Evolutionary conservation across 73 alveolate genomes (phyloP), one percentile per base, ranked within the genome.

Genomic region (Paramecium bursaria): DNA sequence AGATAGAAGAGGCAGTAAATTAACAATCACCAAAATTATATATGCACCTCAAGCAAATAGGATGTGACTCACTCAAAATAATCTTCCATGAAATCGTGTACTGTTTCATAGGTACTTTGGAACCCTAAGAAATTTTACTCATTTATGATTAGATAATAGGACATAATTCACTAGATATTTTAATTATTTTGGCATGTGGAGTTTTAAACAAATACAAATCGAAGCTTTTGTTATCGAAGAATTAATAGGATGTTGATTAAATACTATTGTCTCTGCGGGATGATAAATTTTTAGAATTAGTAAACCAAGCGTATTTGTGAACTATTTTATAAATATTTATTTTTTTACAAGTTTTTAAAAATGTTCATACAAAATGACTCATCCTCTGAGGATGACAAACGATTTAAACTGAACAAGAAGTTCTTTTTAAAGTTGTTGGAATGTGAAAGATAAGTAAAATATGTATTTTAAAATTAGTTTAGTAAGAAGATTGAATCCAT

Each of bases 301-400:
- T 57, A 13, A 19, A 57, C 29, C 31, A 3, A 17, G 76, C 76
- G 31, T 57, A 57, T 57, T n/a, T n/a, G n/a, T 21, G 13, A 51
- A 2, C 46, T 51, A 51, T 19, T 51, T 50, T 2, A 7, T 11
- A 15, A 7, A 50, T 14, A 22, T 50, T 21, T 51, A 51, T 51
- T 21, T n/a, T n/a, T n/a, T n/a, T n/a, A n/a, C n/a, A n/a, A n/a
- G n/a, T n/a, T n/a, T n/a, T n/a, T n/a, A n/a, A n/a, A n/a, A n/a
- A n/a, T n/a, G n/a, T n/a, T n/a, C n/a, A 57, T 57, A 50, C 76
- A 57, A 30, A 23, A 42, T 31, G 76, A 57, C 33, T 57, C 76
- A 57, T 57, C 76, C 33, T 48, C 27, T 57, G 76, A 57, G 17
- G 76, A 57, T 23, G 76, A 57, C 33, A 57, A 17, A 23, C 27